Evolutionary conservation across 495 filamentous ascomycete genomes (phyloP), one percentile per base, ranked within the genome.

Genomic region (Xylaria bambusicola): DNA sequence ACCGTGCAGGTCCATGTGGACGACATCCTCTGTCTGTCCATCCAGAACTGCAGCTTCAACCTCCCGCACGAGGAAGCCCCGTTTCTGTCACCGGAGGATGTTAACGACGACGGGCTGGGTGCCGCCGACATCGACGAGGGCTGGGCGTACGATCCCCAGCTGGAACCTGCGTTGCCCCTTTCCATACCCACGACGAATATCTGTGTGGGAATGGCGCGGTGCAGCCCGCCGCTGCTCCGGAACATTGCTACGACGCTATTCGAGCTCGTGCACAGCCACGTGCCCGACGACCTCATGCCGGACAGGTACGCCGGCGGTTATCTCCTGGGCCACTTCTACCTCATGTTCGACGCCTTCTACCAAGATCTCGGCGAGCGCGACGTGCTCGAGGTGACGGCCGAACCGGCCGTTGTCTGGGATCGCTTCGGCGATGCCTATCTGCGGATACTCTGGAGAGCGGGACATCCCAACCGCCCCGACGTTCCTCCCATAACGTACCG

Each of bases 21-120:
- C 15, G 68, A 71, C 10, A 17, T 71, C 10, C 59, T 68, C 9
- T 56, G 58, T 10, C 59, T 71, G 6, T 71, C 66, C 0, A 38
- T 66, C 31, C 66, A 68, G 57, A 71, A 71, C 41, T 71, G 68
- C 46, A 71, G 68, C 56, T 68, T 71, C 51, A 71, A 64, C 41
- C 56, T 71, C 12, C 68, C 61, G 9, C 55, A 55, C 40, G 68
- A 68, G 42, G 68, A 71, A 9, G 10, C 1, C 36, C 55, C 9
- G 18, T 15, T 2, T 10, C 52, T 1, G 2, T 8, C 2, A n/a
- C n/a, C n/a, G n/a, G 13, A 23, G 23, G 49, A 40, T n/a, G 6
- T 15, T 18, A 9, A 20, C 2, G 18, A 24, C 31, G 46, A 26
- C 36, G 41, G 45, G 29, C 36, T 2, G 4, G 2, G 4, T 2